Evolutionary conservation across 1,284 basidiomycete species (phyloP).

Genomic region (Pascua sp.): DNA sequence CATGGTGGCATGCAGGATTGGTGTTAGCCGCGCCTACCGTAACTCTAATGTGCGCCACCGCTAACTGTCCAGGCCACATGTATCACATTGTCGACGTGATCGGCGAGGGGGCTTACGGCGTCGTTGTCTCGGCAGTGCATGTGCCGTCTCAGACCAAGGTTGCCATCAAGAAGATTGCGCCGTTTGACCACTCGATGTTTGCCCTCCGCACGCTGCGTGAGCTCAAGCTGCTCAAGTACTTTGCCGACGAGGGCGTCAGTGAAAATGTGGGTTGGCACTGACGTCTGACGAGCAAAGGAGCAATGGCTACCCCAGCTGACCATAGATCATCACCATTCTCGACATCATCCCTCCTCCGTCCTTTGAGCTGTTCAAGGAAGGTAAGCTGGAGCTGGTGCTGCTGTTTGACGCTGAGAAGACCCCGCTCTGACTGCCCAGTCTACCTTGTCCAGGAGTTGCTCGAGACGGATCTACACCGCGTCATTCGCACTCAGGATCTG

Average conservation of each 20-base stretch:
- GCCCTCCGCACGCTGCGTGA: slow-evolving; percentile 79
- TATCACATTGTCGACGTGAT: slow-evolving; percentile 90
- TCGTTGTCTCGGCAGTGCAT: slow-evolving; percentile 79
- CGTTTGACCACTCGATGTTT: slow-evolving; percentile 91
- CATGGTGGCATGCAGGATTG: slow-evolving; percentile 6
- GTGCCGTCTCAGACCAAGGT: slow-evolving; percentile 73
- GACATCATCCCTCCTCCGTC: slow-evolving; percentile 90
- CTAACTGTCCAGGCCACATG: slow-evolving; percentile 49
- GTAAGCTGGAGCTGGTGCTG: slow-evolving; percentile 20
- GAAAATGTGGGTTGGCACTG: slow-evolving; percentile 69
- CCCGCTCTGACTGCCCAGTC: slow-evolving; percentile 22
- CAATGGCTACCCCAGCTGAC: not conserved
- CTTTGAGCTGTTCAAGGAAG: slow-evolving; percentile 89
- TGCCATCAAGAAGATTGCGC: slow-evolving; percentile 87
- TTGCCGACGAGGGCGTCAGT: slow-evolving; percentile 84
- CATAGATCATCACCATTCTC: slow-evolving; percentile 86
- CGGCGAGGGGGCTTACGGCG: slow-evolving; percentile 74
- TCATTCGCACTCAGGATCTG: slow-evolving; percentile 73
- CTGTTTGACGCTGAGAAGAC: not conserved
- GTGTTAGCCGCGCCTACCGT: too few relatives aligned
- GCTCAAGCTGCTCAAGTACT: slow-evolving; percentile 83
- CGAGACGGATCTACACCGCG: slow-evolving; percentile 73
- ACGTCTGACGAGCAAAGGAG: not conserved
- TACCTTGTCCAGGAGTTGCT: slow-evolving; percentile 70
- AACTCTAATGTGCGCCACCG: too few relatives aligned